Evolutionary conservation across 345 rosid species (phyloP).

Genomic region (Diplotaxis tenuifolia): DNA sequence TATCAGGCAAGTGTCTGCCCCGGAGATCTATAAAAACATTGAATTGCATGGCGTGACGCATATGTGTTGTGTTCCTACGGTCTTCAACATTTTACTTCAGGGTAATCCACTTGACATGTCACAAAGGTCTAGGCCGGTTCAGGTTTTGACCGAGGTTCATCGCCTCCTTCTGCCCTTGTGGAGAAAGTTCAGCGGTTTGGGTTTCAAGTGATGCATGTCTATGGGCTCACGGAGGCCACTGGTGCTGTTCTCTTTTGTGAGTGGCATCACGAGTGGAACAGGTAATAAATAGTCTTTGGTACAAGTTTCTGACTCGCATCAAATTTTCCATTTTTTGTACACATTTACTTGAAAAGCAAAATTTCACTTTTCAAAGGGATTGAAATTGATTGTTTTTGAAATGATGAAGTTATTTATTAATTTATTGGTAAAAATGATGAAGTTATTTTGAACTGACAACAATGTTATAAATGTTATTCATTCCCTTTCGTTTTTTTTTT

Average conservation of each 20-base stretch:
- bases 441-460: neutral
- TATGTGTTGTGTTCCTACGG: constrained; percentile 78
- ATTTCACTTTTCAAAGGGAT: too few relatives aligned
- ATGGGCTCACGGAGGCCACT: constrained; percentile 75
- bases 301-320: neutral
- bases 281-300: neutral
- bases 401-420: too few relatives aligned
- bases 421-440: too few relatives aligned
- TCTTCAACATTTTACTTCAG: constrained; percentile 47
- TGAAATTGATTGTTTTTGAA: too few relatives aligned
- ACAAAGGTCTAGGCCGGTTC: constrained; percentile 41
- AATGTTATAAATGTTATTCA: neutral
- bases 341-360: too few relatives aligned
- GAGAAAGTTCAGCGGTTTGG: constrained; percentile 51
- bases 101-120: constrained; percentile 29
- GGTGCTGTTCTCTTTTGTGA: constrained; percentile 79
- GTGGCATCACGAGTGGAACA: constrained; percentile 70
- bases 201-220: constrained; percentile 73
- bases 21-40: constrained; percentile 53
- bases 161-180: constrained; percentile 60
- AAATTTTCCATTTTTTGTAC: too few relatives aligned
- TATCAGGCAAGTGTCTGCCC: constrained; percentile 50
- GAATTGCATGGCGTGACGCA: constrained; percentile 61
- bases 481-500: too few relatives aligned
- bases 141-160: constrained; percentile 66